These are phyloP conservation scores for Fusarium citri DNA, from an alignment of 2,329 filamentous ascomycete species.

Conservation along the genomic window DNA sequence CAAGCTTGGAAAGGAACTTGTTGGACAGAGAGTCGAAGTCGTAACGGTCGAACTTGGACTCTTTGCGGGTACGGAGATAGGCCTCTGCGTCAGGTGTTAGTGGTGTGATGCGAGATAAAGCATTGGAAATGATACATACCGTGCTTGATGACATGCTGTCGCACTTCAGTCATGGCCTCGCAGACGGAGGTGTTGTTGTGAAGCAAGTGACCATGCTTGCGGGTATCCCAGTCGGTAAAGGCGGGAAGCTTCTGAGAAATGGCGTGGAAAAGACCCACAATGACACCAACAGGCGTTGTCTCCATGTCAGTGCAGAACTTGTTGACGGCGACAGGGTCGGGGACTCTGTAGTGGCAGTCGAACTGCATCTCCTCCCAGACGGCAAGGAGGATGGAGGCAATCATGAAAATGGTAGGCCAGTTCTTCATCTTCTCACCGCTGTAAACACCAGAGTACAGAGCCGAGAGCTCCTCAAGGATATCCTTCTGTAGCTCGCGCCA, in stretches of 20 bases:
- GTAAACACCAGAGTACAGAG: conserved; percentile 96
- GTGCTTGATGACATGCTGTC: conserved; percentile 91
- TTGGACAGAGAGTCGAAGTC: conserved; percentile 97
- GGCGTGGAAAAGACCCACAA: conserved; percentile 95
- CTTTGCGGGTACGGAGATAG: conserved; percentile 84
- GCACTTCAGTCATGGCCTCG: conserved; percentile 95
- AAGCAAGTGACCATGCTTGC: conserved; percentile 88
- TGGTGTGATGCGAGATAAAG: neutral
- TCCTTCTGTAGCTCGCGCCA: conserved; percentile 98
- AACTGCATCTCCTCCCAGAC: conserved; percentile 99
- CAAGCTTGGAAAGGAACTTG: conserved; percentile 96
- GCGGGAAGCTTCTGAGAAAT: conserved; percentile 96
- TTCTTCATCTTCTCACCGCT: conserved; percentile 97
- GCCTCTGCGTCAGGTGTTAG: conserved; percentile 69
- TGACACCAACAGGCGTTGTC: conserved; percentile 92
- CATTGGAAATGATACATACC: conserved; percentile 70
- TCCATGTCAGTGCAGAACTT: conserved; percentile 99
- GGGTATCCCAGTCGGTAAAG: conserved; percentile 93
- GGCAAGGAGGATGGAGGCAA: conserved; percentile 89
- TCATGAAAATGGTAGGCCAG: conserved; percentile 98
- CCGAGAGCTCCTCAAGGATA: conserved; percentile 91
- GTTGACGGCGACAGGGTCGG: conserved; percentile 83
- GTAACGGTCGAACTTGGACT: conserved; percentile 85
- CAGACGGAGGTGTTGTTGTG: conserved; percentile 93
- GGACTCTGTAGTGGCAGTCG: conserved; percentile 94